A percentile compares a stretch with the other conserved stretches of the same genome.
Evolutionary conservation across 1,284 basidiomycete species (phyloP).

Genomic region (Singerocomus rubriflavus): DNA sequence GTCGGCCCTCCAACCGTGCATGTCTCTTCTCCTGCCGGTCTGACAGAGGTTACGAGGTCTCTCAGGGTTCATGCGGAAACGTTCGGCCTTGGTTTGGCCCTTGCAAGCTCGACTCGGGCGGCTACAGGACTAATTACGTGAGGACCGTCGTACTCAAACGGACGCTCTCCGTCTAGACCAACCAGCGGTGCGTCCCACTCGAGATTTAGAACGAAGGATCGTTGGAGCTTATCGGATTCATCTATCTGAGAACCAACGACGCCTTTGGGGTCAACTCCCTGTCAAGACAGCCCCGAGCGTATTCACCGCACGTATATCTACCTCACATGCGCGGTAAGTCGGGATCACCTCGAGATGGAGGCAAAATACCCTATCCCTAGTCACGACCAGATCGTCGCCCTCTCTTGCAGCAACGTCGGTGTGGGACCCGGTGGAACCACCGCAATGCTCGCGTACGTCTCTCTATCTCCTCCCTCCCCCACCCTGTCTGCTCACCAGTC

Average conservation of each 20-base stretch:
- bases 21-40: conserved; percentile 31
- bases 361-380: conserved; percentile 32
- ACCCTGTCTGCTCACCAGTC: conserved; percentile 15
- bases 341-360: conserved; percentile 25
- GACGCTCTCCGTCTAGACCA: conserved; percentile 16
- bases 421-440: conserved; percentile 74
- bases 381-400: conserved; percentile 48
- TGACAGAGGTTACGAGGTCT: conserved; percentile 13
- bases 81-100: conserved; percentile 26
- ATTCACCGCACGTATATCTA: conserved; percentile 28
- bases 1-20: conserved; percentile 20
- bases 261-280: conserved; percentile 13
- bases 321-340: conserved; percentile 17
- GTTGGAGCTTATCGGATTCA: conserved; percentile 27
- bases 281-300: conserved; percentile 15
- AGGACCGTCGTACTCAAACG: conserved; percentile 10
- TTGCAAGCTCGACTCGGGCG: conserved; percentile 11
- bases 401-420: conserved; percentile 66
- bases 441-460: conserved; percentile 68
- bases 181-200: conserved; percentile 10
- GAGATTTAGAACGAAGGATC: conserved; percentile 21
- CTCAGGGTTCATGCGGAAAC: conserved; percentile 10
- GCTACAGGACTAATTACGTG: conserved; percentile 25
- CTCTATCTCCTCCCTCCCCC: conserved; percentile 8
- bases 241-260: conserved; percentile 20